Conservation (phyloP, 257 asterid species). For the Datura wrightii region DNA sequence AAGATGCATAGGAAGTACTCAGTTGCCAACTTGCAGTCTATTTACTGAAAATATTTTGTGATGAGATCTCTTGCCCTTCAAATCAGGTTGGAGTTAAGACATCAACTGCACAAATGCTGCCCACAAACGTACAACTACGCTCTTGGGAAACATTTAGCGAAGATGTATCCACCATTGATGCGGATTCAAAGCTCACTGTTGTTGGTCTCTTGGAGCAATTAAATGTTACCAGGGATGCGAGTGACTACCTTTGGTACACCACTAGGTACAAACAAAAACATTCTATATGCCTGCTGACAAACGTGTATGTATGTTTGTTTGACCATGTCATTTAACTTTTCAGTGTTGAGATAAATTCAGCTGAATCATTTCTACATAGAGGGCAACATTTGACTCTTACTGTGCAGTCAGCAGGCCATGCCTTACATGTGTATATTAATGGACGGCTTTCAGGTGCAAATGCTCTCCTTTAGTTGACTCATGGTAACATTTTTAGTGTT, state of each 20-base stretch:
- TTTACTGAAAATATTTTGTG: constrained; percentile 13
- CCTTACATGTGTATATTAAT: constrained; percentile 77
- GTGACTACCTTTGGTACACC: constrained; percentile 94
- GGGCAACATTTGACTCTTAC: constrained; percentile 61
- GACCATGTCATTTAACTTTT: constrained; percentile 30
- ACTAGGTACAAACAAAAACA: constrained; percentile 62
- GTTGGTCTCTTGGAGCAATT: constrained; percentile 85
- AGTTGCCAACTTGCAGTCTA: not conserved
- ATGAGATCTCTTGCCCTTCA: constrained; percentile 20
- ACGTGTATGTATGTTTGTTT: not conserved
- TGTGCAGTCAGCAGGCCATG: constrained; percentile 82
- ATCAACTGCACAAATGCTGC: constrained; percentile 62
- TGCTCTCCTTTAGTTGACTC: constrained; percentile 13
- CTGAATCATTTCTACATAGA: constrained; percentile 71
- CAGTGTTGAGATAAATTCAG: constrained; percentile 70
- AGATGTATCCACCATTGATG: constrained; percentile 55
- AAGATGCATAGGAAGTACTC: not conserved
- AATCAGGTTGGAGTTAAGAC: constrained; percentile 63
- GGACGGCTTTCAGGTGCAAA: constrained; percentile 63
- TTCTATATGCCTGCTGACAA: constrained; percentile 1
- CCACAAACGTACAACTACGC: constrained; percentile 49
- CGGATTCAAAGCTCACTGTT: constrained; percentile 65
- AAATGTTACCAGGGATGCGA: constrained; percentile 86
- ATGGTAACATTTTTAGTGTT: not conserved
- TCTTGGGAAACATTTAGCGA: constrained; percentile 85